Base-by-base conservation (phyloP, 2,329 filamentous ascomycete species). In the Epichloe bromicola region DNA sequence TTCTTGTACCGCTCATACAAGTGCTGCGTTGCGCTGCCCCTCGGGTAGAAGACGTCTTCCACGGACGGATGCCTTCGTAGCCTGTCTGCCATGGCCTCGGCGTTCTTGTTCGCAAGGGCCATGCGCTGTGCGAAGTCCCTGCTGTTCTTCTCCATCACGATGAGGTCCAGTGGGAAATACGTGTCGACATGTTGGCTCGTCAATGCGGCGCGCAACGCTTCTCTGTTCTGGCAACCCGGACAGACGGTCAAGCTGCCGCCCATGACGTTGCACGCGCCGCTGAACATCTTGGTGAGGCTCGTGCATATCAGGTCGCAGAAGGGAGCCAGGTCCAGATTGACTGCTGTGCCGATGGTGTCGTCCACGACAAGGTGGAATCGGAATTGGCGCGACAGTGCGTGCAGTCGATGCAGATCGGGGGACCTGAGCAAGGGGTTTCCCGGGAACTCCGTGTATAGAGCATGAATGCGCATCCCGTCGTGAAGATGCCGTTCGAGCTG, bases 231-330 rank as follows among this genome's bases (percentile, higher is more conserved):
- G 0, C 70, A 72, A 10, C 61, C 56, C 0, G 73, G 73, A 51
- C 73, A 74, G 33, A 78, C 58, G 17, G 70, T 63, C 10, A 66
- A 55, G 51, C 69, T 71, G 10, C 71, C 76, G 20, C 64, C 74
- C 67, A 79, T 73, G 43, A 76, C 71, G 54, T 81, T 73, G 26
- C 74, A 71, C 53, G 70, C 71, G 4, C 78, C 78, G 49, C 67
- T 76, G 56, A 81, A 80, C 17, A 70, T 69, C 58, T 80, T 80
- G 4, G 75, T 79, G 26, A 79, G 61, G 36, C 69, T 73, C 1
- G 71, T 73, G n/a, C 75, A 59, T 19, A 79, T 51, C 0, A 75
- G 60, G 55, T 81, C 76, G 10, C 72, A 72, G 0, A 66, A 65
- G 1, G 63, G 58, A 1, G 74, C 58, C 15, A 80, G 55, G 55